These are phyloP conservation scores for Alternaria arborescens DNA, from an alignment of 2,329 filamentous ascomycete species.

Conservation along the genomic window DNA sequence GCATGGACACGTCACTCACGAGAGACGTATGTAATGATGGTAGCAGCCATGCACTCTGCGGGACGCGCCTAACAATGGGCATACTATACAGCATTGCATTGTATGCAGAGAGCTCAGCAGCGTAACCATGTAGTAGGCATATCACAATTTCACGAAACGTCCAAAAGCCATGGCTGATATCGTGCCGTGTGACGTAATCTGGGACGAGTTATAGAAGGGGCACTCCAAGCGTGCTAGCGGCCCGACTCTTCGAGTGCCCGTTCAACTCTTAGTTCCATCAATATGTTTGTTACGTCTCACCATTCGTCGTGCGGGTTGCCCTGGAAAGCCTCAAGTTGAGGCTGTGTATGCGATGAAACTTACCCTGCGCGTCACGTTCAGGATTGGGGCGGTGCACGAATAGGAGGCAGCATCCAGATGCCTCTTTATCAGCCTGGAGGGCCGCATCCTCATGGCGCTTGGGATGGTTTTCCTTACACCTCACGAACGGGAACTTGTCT, in stretches of 20 bases:
- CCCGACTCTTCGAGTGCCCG: neutral
- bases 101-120: neutral
- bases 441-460: no score
- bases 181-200: neutral
- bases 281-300: neutral
- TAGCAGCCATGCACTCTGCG: neutral
- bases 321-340: no score
- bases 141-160: neutral
- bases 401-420: neutral
- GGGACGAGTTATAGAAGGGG: neutral
- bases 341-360: no score
- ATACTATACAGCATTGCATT: neutral
- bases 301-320: no score
- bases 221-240: neutral
- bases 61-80: neutral
- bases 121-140: slow-evolving; percentile 11
- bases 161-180: neutral
- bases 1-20: rapidly evolving
- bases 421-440: neutral
- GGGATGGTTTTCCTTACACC: no score
- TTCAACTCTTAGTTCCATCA: no score
- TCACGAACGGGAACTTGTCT: rapidly evolving
- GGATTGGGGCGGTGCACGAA: neutral
- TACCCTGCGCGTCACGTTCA: neutral
- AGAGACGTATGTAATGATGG: neutral